Evolutionary conservation across 345 rosid genomes (phyloP).

Genomic region (Passiflora organensis): DNA sequence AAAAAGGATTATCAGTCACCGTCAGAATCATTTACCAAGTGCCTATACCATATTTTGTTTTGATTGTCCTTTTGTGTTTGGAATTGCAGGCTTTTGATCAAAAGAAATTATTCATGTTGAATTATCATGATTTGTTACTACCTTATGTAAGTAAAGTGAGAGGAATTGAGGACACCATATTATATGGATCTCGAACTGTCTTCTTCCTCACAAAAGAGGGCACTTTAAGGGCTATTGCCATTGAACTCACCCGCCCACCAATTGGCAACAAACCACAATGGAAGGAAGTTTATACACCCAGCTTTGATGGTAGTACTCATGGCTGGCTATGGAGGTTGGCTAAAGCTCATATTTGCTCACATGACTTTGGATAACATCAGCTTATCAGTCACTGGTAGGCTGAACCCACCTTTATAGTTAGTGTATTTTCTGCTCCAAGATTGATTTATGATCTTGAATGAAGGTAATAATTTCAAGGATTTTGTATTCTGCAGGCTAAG

Average conservation of each 20-base stretch:
- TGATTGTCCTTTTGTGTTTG: neutral
- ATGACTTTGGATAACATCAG: constrained; percentile 60
- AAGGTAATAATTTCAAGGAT: neutral
- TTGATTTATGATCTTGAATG: neutral
- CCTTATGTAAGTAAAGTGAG: constrained; percentile 69
- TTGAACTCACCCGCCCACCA: constrained; percentile 61
- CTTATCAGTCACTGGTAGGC: constrained; percentile 69
- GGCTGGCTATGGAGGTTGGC: constrained; percentile 72
- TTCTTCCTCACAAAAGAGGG: constrained; percentile 48
- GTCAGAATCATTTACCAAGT: too few relatives aligned
- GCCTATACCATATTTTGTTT: too few relatives aligned
- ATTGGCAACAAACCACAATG: constrained; percentile 54
- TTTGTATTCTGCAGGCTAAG: constrained; percentile 10
- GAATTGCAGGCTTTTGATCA: constrained; percentile 11
- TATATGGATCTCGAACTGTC: constrained; percentile 67
- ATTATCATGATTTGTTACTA: constrained; percentile 53
- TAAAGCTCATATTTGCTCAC: constrained; percentile 59
- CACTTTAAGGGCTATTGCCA: constrained; percentile 54
- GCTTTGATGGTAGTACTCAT: constrained; percentile 32
- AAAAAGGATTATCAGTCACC: too few relatives aligned
- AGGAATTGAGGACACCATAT: constrained; percentile 32
- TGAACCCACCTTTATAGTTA: neutral
- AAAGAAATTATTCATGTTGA: constrained; percentile 42
- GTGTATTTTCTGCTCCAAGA: neutral
- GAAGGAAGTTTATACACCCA: constrained; percentile 46